A percentile compares a stretch with the other conserved stretches of the same genome.
Evolutionary conservation across 2,329 filamentous ascomycete genomes (phyloP).

Genomic region (Fusarium sacchari): DNA sequence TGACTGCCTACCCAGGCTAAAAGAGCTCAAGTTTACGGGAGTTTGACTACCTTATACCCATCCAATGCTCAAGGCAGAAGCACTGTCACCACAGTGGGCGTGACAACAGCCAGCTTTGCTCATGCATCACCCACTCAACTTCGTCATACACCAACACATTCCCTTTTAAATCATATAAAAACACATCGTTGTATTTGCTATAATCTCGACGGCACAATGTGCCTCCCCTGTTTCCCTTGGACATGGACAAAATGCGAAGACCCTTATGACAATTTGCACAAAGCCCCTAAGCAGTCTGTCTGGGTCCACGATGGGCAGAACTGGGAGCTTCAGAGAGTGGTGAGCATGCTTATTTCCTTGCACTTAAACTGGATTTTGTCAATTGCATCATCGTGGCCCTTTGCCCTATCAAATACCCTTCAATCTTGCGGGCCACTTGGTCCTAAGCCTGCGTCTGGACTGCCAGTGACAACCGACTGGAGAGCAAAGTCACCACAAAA

Average conservation of each 20-base stretch:
- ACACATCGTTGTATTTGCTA: rapidly evolving
- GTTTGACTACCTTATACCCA: not conserved
- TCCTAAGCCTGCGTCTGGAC: not conserved
- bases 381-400: not conserved
- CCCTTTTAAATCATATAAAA: not conserved
- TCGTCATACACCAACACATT: not conserved
- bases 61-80: not conserved
- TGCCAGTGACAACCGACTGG: constrained; percentile 16
- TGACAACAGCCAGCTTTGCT: not conserved
- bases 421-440: not conserved
- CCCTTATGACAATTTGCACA: constrained; percentile 49
- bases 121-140: constrained; percentile 1
- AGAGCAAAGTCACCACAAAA: not conserved
- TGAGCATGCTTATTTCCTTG: constrained; percentile 45
- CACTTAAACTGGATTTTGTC: not conserved
- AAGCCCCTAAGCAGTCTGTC: constrained; percentile 52
- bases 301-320: constrained; percentile 53
- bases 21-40: not conserved
- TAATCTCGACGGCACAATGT: constrained; percentile 52
- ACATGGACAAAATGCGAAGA: constrained; percentile 60
- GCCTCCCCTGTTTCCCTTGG: constrained; percentile 64
- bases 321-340: constrained; percentile 53
- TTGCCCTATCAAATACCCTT: not conserved
- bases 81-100: constrained; percentile 2
- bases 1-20: not conserved